Conservation (phyloP, 805 yeast genomes). For the Kuraishia piskuri region DNA sequence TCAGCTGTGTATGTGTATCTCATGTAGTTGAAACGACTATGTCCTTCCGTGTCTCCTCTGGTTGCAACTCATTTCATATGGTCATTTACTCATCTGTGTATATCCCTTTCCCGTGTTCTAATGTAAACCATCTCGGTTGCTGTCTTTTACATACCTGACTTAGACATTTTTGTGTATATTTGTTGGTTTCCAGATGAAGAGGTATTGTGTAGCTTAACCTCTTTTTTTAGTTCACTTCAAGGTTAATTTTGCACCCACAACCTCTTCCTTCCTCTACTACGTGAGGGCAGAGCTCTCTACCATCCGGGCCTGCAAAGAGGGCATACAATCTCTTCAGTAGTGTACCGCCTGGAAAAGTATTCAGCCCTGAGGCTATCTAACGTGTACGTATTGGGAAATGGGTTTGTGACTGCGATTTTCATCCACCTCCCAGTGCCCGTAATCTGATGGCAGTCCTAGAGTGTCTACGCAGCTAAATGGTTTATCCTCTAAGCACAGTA, state of each 20-base stretch:
- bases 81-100: neutral
- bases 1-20: neutral
- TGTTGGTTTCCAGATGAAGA: neutral
- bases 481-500: no score
- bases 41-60: neutral
- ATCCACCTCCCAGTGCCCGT: no score
- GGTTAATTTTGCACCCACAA: neutral
- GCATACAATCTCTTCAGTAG: neutral
- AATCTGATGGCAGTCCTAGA: no score
- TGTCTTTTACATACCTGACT: constrained; percentile 45
- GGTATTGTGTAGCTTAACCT: neutral
- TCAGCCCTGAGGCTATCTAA: neutral
- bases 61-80: neutral
- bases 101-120: neutral
- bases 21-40: neutral
- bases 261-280: neutral
- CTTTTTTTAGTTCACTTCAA: neutral
- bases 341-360: neutral
- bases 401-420: constrained; percentile 1
- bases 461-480: no score
- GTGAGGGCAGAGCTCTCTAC: neutral
- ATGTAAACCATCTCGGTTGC: neutral
- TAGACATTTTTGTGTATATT: constrained; percentile 42
- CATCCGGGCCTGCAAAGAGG: neutral
- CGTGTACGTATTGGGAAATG: neutral